Percentiles rank a stretch among this genome's conserved stretches.
Conservation (phyloP, 2,329 filamentous ascomycete species). For the Aspergillus eucalypticola region DNA sequence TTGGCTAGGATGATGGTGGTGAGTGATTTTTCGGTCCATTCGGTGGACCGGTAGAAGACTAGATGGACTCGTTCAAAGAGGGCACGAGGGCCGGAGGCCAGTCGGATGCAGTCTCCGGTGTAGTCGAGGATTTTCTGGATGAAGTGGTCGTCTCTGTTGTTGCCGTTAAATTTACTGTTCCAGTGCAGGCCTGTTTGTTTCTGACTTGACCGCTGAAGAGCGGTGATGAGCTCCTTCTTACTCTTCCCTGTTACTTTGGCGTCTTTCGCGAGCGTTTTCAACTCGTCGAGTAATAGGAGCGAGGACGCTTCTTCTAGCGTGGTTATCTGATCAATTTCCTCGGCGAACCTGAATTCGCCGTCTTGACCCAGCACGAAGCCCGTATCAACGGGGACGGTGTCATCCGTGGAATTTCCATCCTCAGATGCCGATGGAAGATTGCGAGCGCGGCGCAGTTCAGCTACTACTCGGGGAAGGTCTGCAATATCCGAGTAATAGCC, state of each 20-base stretch:
- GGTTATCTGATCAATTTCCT: constrained; percentile 73
- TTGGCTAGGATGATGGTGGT: constrained; percentile 93
- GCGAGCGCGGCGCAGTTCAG: constrained; percentile 61
- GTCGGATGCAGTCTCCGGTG: constrained; percentile 79
- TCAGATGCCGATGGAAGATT: constrained; percentile 52
- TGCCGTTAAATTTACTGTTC: constrained; percentile 44
- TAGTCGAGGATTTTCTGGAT: constrained; percentile 72
- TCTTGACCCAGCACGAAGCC: constrained; percentile 53
- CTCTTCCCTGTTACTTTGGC: constrained; percentile 84
- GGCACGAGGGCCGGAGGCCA: constrained; percentile 70
- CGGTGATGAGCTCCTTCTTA: constrained; percentile 74
- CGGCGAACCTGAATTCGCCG: constrained; percentile 72
- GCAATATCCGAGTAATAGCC: constrained; percentile 82
- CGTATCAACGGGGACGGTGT: constrained; percentile 27
- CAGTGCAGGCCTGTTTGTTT: constrained; percentile 75
- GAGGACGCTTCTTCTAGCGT: constrained; percentile 81
- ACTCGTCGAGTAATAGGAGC: constrained; percentile 80
- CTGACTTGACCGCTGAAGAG: constrained; percentile 71
- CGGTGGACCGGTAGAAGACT: constrained; percentile 92
- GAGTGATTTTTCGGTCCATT: constrained; percentile 96
- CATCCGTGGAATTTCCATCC: constrained; percentile 49
- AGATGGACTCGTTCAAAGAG: constrained; percentile 93
- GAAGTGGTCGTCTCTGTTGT: constrained; percentile 73
- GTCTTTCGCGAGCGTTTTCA: constrained; percentile 81
- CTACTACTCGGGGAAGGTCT: constrained; percentile 67